Percentiles rank a stretch among this genome's conserved stretches.
Evolutionary conservation across 140 eudicot species (phyloP).

Genomic region (Flaveria floridana): DNA sequence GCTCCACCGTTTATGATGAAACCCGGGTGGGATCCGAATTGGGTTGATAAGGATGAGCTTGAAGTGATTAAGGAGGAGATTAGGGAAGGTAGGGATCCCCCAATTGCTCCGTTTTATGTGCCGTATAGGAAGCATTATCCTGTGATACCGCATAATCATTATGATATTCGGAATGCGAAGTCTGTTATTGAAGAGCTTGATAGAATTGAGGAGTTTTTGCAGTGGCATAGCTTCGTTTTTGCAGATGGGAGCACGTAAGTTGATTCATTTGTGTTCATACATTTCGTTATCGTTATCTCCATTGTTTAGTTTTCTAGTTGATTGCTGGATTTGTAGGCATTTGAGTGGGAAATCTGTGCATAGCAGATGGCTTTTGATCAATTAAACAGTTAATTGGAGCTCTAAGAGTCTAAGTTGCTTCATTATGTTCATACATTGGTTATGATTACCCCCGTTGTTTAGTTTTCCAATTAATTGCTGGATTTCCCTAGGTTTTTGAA

Average conservation of each 20-base stretch:
- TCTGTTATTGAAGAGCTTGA: constrained; percentile 74
- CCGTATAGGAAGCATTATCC: constrained; percentile 76
- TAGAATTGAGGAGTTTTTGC: constrained; percentile 81
- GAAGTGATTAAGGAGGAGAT: constrained; percentile 42
- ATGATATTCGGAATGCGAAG: constrained; percentile 47
- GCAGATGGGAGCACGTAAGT: constrained; percentile 75
- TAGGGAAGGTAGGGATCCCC: constrained; percentile 48
- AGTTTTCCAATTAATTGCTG: neutral
- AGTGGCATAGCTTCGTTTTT: constrained; percentile 69
- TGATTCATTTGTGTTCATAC: neutral
- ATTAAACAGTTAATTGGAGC: neutral
- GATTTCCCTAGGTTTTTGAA: constrained; percentile 5
- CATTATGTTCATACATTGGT: no score
- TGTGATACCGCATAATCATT: constrained; percentile 52
- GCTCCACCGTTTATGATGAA: constrained; percentile 43
- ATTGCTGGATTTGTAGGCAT: neutral
- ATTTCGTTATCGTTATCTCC: neutral
- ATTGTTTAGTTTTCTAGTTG: neutral
- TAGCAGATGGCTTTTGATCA: neutral
- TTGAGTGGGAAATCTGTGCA: neutral
- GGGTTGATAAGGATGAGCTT: constrained; percentile 54
- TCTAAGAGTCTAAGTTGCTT: neutral
- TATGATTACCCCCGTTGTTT: neutral
- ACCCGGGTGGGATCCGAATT: constrained; percentile 80
- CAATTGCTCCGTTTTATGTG: constrained; percentile 82